Conservation (phyloP, 192 early-diverging fungal genomes). For the Paraglomus brasilianum region DNA sequence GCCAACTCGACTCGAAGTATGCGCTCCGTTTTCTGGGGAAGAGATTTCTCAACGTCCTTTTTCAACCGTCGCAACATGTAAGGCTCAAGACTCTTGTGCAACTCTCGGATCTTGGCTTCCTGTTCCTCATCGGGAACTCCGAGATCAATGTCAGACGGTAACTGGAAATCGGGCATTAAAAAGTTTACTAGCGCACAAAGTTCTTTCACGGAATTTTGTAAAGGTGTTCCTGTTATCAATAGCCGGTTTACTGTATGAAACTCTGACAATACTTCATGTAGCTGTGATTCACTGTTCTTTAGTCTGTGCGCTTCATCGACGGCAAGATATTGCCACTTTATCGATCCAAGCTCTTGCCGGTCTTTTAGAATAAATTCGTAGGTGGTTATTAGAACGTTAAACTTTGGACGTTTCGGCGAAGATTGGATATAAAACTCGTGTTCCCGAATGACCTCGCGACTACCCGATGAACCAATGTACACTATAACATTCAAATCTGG, state of each 20-base stretch:
- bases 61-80: constrained; percentile 96
- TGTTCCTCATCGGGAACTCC: constrained; percentile 69
- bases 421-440: constrained; percentile 82
- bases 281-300: constrained; percentile 91
- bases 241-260: constrained; percentile 90
- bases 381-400: constrained; percentile 94
- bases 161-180: constrained; percentile 86
- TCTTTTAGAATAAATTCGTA: constrained; percentile 96
- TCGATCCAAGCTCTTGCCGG: constrained; percentile 69
- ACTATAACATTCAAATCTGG: constrained; percentile 89
- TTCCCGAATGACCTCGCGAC: constrained; percentile 87
- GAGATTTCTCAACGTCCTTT: constrained; percentile 96
- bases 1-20: constrained; percentile 93
- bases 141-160: constrained; percentile 81
- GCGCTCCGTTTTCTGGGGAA: constrained; percentile 94
- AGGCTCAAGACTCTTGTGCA: constrained; percentile 80
- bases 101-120: constrained; percentile 77
- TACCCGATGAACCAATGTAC: constrained; percentile 84
- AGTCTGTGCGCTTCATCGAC: constrained; percentile 99
- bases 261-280: constrained; percentile 87
- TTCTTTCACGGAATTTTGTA: constrained; percentile 97
- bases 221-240: constrained; percentile 97
- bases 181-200: constrained; percentile 88
- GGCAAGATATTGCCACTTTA: constrained; percentile 91
- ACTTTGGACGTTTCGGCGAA: constrained; percentile 59